A percentile compares a stretch with the other conserved stretches of the same genome.
Conservation (phyloP, 2,329 filamentous ascomycete species). For the Domatiomyces catenatus region DNA sequence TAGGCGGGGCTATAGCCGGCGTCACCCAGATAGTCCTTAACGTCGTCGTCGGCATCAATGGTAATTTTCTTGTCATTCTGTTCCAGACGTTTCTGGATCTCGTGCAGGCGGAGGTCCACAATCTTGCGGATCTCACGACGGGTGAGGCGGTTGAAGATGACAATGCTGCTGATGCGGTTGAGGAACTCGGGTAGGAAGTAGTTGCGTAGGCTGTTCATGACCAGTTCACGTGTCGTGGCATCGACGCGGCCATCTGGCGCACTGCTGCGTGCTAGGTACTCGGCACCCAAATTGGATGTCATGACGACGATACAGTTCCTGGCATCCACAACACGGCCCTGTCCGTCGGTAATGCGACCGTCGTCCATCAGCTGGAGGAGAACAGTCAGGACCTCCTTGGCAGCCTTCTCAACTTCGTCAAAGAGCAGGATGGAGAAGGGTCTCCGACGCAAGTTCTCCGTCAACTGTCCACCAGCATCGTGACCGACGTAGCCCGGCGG, state of each 20-base stretch:
- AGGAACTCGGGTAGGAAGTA: conserved; percentile 98
- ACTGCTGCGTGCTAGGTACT: conserved; percentile 70
- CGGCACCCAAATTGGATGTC: conserved; percentile 93
- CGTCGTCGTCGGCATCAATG: conserved; percentile 71
- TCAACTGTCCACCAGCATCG: conserved; percentile 88
- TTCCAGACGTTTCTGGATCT: conserved; percentile 83
- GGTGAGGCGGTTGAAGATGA: conserved; percentile 97
- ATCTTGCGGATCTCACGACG: conserved; percentile 84
- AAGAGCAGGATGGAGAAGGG: conserved; percentile 97
- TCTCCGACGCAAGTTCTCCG: conserved; percentile 79
- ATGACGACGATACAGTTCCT: conserved; percentile 98
- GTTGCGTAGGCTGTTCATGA: conserved; percentile 78
- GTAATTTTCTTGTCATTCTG: conserved; percentile 70
- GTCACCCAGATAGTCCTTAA: conserved; percentile 81
- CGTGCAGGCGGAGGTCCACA: conserved; percentile 71
- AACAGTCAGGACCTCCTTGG: conserved; percentile 92
- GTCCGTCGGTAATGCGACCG: conserved; percentile 92
- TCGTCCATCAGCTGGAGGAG: conserved; percentile 99
- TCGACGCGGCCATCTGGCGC: conserved; percentile 74
- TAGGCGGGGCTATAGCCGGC: conserved; percentile 93
- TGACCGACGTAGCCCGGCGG: conserved; percentile 95
- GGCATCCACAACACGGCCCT: conserved; percentile 86
- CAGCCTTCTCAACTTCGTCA: conserved; percentile 96
- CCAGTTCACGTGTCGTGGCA: conserved; percentile 66
- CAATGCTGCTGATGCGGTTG: conserved; percentile 87